phyloP scores from a whole-genome alignment of 1,284 basidiomycete genomes.

The Cutaneotrichosporon sp. region DNA sequence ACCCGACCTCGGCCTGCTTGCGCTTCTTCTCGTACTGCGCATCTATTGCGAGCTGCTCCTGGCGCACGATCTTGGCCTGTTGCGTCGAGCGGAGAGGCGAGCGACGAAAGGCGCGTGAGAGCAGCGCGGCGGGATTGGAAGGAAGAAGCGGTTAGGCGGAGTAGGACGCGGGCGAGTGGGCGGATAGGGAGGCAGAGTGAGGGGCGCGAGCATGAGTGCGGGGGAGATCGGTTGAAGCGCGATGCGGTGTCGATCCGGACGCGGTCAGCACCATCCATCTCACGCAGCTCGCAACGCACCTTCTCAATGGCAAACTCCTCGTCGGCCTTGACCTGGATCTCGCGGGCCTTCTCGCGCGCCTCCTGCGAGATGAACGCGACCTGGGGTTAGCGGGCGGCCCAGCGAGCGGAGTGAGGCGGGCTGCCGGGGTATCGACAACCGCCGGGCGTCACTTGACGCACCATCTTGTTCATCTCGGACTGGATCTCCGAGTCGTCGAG shows the following conservation, averaged over 20 bases:
- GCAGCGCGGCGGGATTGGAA: background rate
- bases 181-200: background rate
- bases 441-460: too few relatives aligned
- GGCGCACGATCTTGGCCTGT: constrained; percentile 92
- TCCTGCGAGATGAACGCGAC: constrained; percentile 97
- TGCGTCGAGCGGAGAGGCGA: background rate
- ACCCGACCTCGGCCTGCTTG: constrained; percentile 85
- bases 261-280: constrained; percentile 3
- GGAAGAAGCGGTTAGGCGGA: too few relatives aligned
- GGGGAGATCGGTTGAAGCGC: background rate
- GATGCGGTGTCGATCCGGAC: background rate
- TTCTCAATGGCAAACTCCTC: constrained; percentile 98
- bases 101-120: background rate
- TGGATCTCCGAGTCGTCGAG: constrained; percentile 96
- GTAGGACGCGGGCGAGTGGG: background rate
- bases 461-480: constrained; percentile 99
- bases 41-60: constrained; percentile 89
- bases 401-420: background rate
- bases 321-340: constrained; percentile 93
- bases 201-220: too few relatives aligned
- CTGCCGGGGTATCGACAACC: too few relatives aligned
- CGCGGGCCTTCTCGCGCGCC: constrained; percentile 92
- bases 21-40: constrained; percentile 89
- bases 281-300: constrained; percentile 57
- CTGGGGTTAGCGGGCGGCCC: constrained; percentile 56